Percentiles rank a stretch among this genome's conserved stretches.
Evolutionary conservation across 2,329 filamentous ascomycete species (phyloP).

Genomic region (Fusarium chlamydosporum): DNA sequence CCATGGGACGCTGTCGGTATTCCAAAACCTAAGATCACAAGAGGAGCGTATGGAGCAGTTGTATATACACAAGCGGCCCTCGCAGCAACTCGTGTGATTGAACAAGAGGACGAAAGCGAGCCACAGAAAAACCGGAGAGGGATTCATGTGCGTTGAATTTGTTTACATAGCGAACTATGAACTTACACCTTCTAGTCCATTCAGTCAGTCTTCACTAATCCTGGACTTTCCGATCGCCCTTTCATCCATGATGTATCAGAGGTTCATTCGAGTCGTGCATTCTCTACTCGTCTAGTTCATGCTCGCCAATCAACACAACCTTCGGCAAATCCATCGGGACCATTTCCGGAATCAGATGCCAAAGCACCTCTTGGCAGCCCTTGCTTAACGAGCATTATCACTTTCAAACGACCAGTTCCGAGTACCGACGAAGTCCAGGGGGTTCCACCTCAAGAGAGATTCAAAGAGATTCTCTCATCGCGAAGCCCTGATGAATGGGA

Average conservation of each 20-base stretch:
- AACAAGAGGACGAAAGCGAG: constrained; percentile 51
- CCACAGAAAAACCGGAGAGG: constrained; percentile 47
- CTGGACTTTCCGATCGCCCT: constrained; percentile 63
- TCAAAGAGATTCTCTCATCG: constrained; percentile 57
- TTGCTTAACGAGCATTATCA: constrained; percentile 66
- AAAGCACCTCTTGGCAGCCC: constrained; percentile 57
- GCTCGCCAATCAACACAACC: constrained; percentile 62
- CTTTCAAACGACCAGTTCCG: constrained; percentile 63
- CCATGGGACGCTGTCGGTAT: constrained; percentile 49
- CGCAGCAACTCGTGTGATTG: constrained; percentile 54
- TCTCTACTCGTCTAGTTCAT: constrained; percentile 65
- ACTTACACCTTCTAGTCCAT: constrained; percentile 61
- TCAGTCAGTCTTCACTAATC: constrained; percentile 68
- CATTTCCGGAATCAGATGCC: constrained; percentile 59
- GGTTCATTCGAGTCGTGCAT: constrained; percentile 62
- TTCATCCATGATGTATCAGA: constrained; percentile 66
- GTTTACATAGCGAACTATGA: neutral
- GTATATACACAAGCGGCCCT: constrained; percentile 58
- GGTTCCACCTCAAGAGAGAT: constrained; percentile 60
- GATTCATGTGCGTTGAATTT: constrained; percentile 56
- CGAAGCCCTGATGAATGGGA: constrained; percentile 60
- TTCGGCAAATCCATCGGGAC: constrained; percentile 55
- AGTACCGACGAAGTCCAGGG: constrained; percentile 59
- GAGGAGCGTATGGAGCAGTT: constrained; percentile 56
- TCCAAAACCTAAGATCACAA: constrained; percentile 29